A percentile compares a stretch with the other conserved stretches of the same genome.
Conservation (phyloP, 306 rosid species). For the Clitoria ternatea region DNA sequence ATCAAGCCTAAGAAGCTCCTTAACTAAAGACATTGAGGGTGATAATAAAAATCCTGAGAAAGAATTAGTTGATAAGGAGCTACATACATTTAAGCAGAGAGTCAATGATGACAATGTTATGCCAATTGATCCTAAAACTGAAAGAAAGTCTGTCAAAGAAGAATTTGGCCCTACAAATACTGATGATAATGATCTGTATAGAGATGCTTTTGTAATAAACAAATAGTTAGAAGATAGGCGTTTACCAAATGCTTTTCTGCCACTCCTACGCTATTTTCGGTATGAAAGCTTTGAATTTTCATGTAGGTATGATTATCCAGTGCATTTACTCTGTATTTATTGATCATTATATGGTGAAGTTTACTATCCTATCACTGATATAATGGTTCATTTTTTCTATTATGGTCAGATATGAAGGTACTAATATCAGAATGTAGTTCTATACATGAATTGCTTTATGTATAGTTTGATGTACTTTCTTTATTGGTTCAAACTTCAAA, state of each 20-base stretch:
- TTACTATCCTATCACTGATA: neutral
- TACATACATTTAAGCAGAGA: constrained; percentile 31
- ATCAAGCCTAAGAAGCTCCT: constrained; percentile 36
- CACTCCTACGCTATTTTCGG: constrained; percentile 78
- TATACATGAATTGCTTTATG: neutral
- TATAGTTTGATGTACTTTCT: constrained; percentile 14
- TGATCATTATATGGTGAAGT: neutral
- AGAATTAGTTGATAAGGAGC: constrained; percentile 38
- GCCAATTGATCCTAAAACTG: constrained; percentile 44
- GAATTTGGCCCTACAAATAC: constrained; percentile 39
- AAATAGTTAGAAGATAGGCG: constrained; percentile 68
- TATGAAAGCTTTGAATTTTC: constrained; percentile 99
- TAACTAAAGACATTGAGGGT: constrained; percentile 25
- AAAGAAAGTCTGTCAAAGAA: constrained; percentile 30
- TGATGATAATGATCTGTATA: constrained; percentile 52
- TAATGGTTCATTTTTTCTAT: neutral
- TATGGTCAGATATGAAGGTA: constrained; percentile 1
- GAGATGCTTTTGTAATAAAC: constrained; percentile 51
- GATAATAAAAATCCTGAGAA: constrained; percentile 32
- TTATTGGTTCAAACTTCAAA: neutral
- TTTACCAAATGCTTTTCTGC: constrained; percentile 75
- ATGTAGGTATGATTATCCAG: constrained; percentile 63
- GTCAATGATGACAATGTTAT: constrained; percentile 27
- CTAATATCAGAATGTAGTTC: neutral
- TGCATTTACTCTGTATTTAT: constrained; percentile 16